Percentiles rank a stretch among this genome's conserved stretches.
Evolutionary conservation across 257 asterid genomes (phyloP).

Genomic region (Agastache rugosa): DNA sequence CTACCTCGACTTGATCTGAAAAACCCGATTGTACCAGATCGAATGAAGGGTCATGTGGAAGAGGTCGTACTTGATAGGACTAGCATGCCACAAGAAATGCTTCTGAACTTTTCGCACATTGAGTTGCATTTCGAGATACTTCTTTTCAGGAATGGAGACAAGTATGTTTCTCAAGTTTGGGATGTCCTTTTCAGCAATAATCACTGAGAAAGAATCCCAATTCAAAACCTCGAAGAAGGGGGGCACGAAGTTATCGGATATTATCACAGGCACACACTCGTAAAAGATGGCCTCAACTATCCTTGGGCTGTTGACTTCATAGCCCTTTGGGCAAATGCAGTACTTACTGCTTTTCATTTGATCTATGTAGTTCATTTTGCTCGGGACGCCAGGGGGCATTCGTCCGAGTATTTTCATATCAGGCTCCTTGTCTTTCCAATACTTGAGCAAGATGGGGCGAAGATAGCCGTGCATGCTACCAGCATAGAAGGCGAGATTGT

Average conservation of each 20-base stretch:
- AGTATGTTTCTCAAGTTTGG: slow-evolving; percentile 65
- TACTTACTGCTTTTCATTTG: slow-evolving; percentile 89
- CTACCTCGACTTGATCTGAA: slow-evolving; percentile 69
- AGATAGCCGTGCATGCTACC: slow-evolving; percentile 86
- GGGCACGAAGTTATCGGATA: slow-evolving; percentile 90
- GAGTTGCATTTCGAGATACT: slow-evolving; percentile 70
- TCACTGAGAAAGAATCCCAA: slow-evolving; percentile 73
- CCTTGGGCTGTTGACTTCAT: slow-evolving; percentile 93
- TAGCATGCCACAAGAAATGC: slow-evolving; percentile 89
- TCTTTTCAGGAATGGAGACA: slow-evolving; percentile 58
- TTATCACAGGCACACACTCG: slow-evolving; percentile 86
- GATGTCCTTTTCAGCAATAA: slow-evolving; percentile 75
- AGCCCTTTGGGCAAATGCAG: slow-evolving; percentile 91
- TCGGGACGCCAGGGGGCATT: slow-evolving; percentile 82
- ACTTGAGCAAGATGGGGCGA: slow-evolving; percentile 71
- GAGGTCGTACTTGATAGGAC: slow-evolving; percentile 76
- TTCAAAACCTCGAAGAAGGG: slow-evolving; percentile 85
- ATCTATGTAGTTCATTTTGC: slow-evolving; percentile 84
- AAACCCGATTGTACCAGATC: slow-evolving; percentile 88
- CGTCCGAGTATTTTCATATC: slow-evolving; percentile 76
- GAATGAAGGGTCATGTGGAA: slow-evolving; percentile 97
- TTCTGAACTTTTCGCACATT: slow-evolving; percentile 69
- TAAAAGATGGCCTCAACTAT: slow-evolving; percentile 87
- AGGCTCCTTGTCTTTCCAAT: slow-evolving; percentile 74
- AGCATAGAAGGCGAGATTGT: slow-evolving; percentile 78